Conservation (phyloP, 352 stramenopile genomes). For the Plasmopara viticola region DNA sequence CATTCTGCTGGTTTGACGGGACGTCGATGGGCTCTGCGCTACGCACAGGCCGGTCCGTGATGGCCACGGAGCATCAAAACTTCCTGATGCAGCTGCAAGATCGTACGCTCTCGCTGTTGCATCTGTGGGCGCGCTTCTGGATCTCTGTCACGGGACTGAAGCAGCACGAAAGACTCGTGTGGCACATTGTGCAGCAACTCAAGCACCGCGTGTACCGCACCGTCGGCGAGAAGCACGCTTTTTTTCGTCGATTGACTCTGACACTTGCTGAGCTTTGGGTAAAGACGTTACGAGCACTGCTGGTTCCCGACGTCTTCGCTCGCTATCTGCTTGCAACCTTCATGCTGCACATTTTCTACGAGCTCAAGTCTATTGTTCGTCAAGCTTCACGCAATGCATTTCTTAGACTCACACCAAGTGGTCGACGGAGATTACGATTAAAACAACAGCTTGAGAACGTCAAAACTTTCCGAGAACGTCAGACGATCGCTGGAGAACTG, state of each 20-base stretch:
- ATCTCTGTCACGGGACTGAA: slow-evolving; percentile 74
- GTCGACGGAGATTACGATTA: slow-evolving; percentile 41
- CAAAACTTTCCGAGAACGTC: slow-evolving; percentile 59
- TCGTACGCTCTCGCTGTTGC: slow-evolving; percentile 28
- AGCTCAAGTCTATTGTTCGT: slow-evolving; percentile 41
- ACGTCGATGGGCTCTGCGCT: slow-evolving; percentile 17
- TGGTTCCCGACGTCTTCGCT: slow-evolving; percentile 76
- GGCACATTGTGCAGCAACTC: slow-evolving; percentile 37
- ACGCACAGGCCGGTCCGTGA: slow-evolving; percentile 12
- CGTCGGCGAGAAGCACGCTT: slow-evolving; percentile 23
- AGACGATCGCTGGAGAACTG: slow-evolving; percentile 67
- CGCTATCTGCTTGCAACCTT: slow-evolving; percentile 72
- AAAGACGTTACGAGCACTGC: slow-evolving; percentile 52
- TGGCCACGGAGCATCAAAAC: slow-evolving; percentile 15
- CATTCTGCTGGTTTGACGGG: slow-evolving; percentile 2
- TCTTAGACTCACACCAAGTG: slow-evolving; percentile 39
- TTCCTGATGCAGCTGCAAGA: slow-evolving; percentile 16
- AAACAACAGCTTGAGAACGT: slow-evolving; percentile 47
- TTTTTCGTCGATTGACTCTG: slow-evolving; percentile 45
- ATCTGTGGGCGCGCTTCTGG: slow-evolving; percentile 68
- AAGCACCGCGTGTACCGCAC: slow-evolving; percentile 42
- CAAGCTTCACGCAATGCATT: slow-evolving; percentile 24
- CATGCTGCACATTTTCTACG: slow-evolving; percentile 73
- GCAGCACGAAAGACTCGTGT: slow-evolving; percentile 45
- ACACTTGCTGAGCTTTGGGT: slow-evolving; percentile 73